A percentile compares a stretch with the other conserved stretches of the same genome.
These are phyloP conservation scores for Viola pubescens DNA, from an alignment of 441 rosid species.

Conservation along the genomic window DNA sequence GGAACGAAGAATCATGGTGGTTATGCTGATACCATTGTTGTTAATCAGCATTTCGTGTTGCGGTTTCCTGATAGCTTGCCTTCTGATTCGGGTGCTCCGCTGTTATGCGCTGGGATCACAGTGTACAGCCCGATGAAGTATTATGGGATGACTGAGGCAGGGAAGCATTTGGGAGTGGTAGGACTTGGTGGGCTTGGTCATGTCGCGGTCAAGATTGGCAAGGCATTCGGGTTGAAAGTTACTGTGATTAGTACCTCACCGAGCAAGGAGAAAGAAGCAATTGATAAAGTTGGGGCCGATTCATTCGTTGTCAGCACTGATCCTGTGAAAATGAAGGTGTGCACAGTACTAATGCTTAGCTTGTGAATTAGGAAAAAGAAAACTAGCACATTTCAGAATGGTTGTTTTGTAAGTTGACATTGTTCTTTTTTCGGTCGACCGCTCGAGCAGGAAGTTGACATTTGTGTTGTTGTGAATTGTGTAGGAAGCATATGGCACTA, in stretches of 20 bases:
- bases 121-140: conserved; percentile 81
- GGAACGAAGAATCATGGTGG: conserved; percentile 71
- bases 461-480: background rate
- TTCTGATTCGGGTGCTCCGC: conserved; percentile 53
- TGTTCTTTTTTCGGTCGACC: too few species aligned
- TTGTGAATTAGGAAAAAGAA: background rate
- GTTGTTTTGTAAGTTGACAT: too few species aligned
- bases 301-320: conserved; percentile 56
- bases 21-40: conserved; percentile 58
- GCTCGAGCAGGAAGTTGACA: too few species aligned
- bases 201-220: conserved; percentile 68
- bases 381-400: background rate
- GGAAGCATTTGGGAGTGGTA: conserved; percentile 72
- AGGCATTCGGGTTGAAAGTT: conserved; percentile 75
- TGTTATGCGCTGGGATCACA: conserved; percentile 80
- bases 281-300: conserved; percentile 56
- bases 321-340: conserved; percentile 54
- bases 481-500: conserved; percentile 57
- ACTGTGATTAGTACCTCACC: conserved; percentile 68
- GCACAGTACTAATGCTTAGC: background rate
- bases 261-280: conserved; percentile 55
- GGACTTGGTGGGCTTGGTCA: conserved; percentile 95
- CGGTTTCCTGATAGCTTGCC: conserved; percentile 60
- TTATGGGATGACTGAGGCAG: conserved; percentile 63
- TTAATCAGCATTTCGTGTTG: conserved; percentile 53